These are phyloP conservation scores for Medicago truncatula DNA, from an alignment of 306 rosid species.

Conservation along the genomic window DNA sequence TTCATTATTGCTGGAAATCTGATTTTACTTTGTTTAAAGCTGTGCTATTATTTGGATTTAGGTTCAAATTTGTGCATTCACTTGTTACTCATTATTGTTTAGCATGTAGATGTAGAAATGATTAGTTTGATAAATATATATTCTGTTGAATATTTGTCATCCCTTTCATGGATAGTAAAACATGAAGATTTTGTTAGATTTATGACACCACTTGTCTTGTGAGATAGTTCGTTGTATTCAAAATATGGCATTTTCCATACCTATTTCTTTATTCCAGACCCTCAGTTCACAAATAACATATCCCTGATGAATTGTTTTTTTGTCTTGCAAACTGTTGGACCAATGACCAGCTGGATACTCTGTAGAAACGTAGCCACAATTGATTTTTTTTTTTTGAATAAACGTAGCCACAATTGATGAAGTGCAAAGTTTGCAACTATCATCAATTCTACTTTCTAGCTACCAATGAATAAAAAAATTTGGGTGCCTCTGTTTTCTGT, in stretches of 20 bases:
- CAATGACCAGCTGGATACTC: not conserved
- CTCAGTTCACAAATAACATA: conserved; percentile 18
- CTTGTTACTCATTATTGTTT: conserved; percentile 6
- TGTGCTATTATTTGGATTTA: conserved; percentile 20
- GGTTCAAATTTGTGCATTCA: not conserved
- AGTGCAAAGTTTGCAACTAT: not conserved
- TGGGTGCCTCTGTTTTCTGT: not conserved
- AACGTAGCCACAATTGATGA: not conserved
- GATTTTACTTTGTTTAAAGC: not conserved
- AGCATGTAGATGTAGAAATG: not conserved
- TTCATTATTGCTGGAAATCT: not conserved
- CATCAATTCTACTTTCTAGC: not conserved
- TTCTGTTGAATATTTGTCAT: not conserved
- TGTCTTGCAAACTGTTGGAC: not conserved
- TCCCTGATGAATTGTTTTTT: not conserved
- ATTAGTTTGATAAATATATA: not conserved
- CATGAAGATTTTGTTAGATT: conserved; percentile 12
- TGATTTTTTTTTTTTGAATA: too few relatives aligned
- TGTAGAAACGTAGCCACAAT: not conserved
- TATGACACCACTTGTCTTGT: not conserved
- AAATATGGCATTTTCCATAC: not conserved
- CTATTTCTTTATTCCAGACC: not conserved
- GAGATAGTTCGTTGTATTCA: conserved; percentile 10
- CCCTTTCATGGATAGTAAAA: conserved; percentile 5
- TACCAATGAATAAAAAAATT: not conserved